A percentile compares a stretch with the other conserved stretches of the same genome.
These are phyloP conservation scores for Polyporus arcularius DNA, from an alignment of 768 basidiomycete species.

Conservation along the genomic window DNA sequence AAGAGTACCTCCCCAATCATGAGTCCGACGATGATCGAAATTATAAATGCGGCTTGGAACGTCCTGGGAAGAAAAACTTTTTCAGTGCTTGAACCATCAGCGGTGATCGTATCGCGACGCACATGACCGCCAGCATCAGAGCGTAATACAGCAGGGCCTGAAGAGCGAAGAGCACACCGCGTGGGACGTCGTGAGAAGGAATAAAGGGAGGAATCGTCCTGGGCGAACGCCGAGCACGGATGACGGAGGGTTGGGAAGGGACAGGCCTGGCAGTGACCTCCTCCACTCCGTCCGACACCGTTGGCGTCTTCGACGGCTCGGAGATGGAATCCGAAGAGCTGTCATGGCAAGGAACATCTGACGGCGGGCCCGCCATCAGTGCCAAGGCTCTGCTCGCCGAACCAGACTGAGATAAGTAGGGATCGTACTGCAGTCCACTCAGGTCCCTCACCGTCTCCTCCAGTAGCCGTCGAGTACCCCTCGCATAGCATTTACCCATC, in stretches of 20 bases:
- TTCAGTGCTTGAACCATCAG: constrained; percentile 15
- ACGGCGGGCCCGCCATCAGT: too few species aligned
- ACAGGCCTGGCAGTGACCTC: constrained; percentile 16
- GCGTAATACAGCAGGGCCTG: constrained; percentile 66
- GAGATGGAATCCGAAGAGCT: too few species aligned
- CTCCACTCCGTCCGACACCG: constrained; percentile 6
- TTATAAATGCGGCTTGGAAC: constrained; percentile 76
- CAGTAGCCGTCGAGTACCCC: constrained; percentile 57
- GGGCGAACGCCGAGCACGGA: constrained; percentile 18
- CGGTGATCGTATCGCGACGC: constrained; percentile 28
- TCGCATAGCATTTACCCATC: constrained; percentile 64
- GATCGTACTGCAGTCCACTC: too few species aligned
- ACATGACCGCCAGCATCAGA: constrained; percentile 87
- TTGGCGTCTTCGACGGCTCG: background rate
- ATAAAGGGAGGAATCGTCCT: constrained; percentile 65
- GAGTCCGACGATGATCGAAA: constrained; percentile 69
- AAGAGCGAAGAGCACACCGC: constrained; percentile 64
- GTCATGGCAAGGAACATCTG: too few species aligned
- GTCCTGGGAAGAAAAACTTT: constrained; percentile 55
- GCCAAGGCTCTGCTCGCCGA: background rate
- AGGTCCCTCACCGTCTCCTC: constrained; percentile 49
- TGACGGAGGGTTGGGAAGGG: background rate
- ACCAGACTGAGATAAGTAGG: background rate
- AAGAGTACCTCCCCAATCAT: constrained; percentile 76
- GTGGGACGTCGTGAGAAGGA: constrained; percentile 63